A percentile compares a stretch with the other conserved stretches of the same genome.
These are phyloP conservation scores for Paxillus rubicundulus DNA, from an alignment of 768 basidiomycete species.

Conservation along the genomic window DNA sequence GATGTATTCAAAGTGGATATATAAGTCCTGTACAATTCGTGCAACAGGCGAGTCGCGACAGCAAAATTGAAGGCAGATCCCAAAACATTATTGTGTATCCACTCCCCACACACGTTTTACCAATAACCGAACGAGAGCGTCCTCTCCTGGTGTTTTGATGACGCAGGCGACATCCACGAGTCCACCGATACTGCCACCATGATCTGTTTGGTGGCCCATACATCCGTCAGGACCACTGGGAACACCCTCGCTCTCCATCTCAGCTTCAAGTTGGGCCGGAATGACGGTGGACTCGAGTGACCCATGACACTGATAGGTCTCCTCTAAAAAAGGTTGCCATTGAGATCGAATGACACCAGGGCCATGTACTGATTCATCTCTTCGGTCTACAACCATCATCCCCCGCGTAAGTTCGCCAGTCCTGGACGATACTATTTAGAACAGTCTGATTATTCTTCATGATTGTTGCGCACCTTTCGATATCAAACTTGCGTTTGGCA, in stretches of 20 bases:
- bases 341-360: constrained; percentile 64
- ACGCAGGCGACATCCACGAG: constrained; percentile 46
- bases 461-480: constrained; percentile 55
- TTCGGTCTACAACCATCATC: constrained; percentile 82
- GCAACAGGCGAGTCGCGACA: too few relatives aligned
- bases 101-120: constrained; percentile 55
- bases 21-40: too few relatives aligned
- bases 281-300: constrained; percentile 49
- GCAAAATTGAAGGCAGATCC: background rate
- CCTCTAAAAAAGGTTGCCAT: constrained; percentile 53
- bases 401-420: constrained; percentile 79
- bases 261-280: constrained; percentile 56
- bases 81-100: background rate
- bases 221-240: constrained; percentile 16
- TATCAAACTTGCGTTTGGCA: constrained; percentile 53
- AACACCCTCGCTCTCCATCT: constrained; percentile 37
- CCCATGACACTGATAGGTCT: constrained; percentile 30
- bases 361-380: constrained; percentile 64
- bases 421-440: constrained; percentile 33
- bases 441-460: background rate
- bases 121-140: constrained; percentile 46
- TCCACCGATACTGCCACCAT: constrained; percentile 21
- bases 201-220: constrained; percentile 16
- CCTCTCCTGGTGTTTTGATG: constrained; percentile 63
- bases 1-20: too few relatives aligned